Percentiles rank a stretch among this genome's conserved stretches.
Evolutionary conservation across 805 yeast genomes (phyloP).

Genomic region (Sugiyamaella valdiviana): DNA sequence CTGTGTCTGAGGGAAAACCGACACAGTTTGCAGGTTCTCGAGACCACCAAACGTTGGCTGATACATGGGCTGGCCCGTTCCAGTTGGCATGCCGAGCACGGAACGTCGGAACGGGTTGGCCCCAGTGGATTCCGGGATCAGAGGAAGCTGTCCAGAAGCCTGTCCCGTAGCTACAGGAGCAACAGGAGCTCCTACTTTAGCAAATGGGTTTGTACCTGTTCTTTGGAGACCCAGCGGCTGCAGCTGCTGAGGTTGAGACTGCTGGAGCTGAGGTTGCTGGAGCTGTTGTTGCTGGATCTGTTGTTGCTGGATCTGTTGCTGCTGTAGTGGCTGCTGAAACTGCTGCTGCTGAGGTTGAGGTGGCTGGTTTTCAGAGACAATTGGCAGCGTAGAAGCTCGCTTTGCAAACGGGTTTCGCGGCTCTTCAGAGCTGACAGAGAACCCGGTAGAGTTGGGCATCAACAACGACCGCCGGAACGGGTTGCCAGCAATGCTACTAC

Average conservation of each 20-base stretch:
- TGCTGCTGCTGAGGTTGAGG: constrained; percentile 20
- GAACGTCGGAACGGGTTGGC: constrained; percentile 52
- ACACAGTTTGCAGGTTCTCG: constrained; percentile 56
- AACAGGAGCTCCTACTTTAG: constrained; percentile 7
- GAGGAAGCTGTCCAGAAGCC: constrained; percentile 14
- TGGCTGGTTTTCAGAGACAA: constrained; percentile 14
- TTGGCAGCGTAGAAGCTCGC: constrained; percentile 16
- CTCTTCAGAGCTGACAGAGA: constrained; percentile 3
- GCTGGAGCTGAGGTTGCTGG: constrained; percentile 20
- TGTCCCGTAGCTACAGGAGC: constrained; percentile 2
- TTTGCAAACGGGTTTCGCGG: constrained; percentile 18
- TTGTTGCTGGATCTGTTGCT: too few relatives aligned
- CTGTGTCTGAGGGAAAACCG: constrained; percentile 65
- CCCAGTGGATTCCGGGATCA: constrained; percentile 42
- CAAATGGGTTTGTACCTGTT: constrained; percentile 43
- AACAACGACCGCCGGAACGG: constrained; percentile 19
- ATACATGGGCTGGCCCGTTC: constrained; percentile 28
- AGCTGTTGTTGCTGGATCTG: too few relatives aligned
- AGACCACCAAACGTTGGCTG: constrained; percentile 71
- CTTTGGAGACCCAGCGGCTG: constrained; percentile 22
- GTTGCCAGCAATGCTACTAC: constrained; percentile 19
- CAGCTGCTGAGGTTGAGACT: constrained; percentile 1
- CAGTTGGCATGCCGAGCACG: constrained; percentile 23
- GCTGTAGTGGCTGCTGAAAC: constrained; percentile 3
- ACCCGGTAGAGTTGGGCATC: constrained; percentile 2